Base-by-base conservation (phyloP, 148 eudicot genomes). In the Dianthus caryophyllus region DNA sequence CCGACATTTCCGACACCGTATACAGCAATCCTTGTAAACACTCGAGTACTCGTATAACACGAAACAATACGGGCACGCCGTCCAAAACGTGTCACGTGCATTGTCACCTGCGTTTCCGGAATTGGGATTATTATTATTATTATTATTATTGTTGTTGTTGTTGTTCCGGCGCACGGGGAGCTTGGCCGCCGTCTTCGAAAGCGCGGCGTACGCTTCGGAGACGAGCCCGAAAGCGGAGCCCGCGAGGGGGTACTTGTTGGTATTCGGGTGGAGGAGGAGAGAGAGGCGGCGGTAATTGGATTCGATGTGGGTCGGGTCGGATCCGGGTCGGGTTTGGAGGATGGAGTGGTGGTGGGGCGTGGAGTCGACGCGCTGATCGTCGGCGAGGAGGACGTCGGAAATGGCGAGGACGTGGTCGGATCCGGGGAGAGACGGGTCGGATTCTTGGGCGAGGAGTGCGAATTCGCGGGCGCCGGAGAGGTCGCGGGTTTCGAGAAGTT, bases 401-500 rank as follows among this genome's bases (percentile, higher is more conserved):
- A 94, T 82, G 54, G 97, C 97, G 0, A 94, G 61, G 88, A 94
- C 88, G 84, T 88, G 99, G 71, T 94, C 96, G 71, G 96, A 67
- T 57, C 88, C 90, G 5, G 88, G 90, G 11, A 86, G 70, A 0
- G 88, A 69, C 0, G 99, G 91, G 44, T 90, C 92, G 11, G 96
- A 81, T 65, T 94, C 99, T 31, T 88, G 96, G 0, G 99, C 97
- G 9, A 90, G 48, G 31, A 88, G 73, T 21, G 97, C 97, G 82
- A 94, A 94, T 56, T 90, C 97, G 17, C 88, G 69, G 14, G 81
- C 79, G 26, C 96, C 85, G 66, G 70, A 52, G 50, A 84, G 80
- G 72, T 94, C 99, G 39, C 80, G 78, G 75, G 67, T 53, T 17
- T 74, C 71, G 44, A 94, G 78, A 48, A 94, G 96, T 76, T 94